Conservation (phyloP, 805 yeast species). For the Zygotorulaspora sp. region DNA sequence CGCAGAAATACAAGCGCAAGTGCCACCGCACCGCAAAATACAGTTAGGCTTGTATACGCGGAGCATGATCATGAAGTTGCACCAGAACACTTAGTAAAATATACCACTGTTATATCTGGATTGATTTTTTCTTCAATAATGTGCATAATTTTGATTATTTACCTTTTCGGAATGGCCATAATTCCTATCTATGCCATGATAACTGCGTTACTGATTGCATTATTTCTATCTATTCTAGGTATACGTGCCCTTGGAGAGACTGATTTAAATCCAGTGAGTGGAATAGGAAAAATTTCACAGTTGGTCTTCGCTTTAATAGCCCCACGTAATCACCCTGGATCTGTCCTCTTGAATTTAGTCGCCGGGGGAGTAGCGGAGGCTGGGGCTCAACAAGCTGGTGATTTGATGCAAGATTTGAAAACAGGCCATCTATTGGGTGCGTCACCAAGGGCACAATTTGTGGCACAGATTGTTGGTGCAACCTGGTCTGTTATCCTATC, state of each 20-base stretch:
- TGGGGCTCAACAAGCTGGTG: slow-evolving; percentile 99
- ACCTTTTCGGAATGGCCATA: slow-evolving; percentile 58
- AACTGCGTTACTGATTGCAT: slow-evolving; percentile 67
- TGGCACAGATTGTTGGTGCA: slow-evolving; percentile 87
- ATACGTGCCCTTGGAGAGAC: slow-evolving; percentile 96
- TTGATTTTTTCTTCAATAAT: slow-evolving; percentile 58
- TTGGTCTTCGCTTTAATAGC: slow-evolving; percentile 76
- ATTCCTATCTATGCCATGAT: slow-evolving; percentile 69
- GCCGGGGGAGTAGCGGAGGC: slow-evolving; percentile 99
- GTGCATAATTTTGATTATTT: slow-evolving; percentile 60
- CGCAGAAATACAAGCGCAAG: slow-evolving; percentile 14
- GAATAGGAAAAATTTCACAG: slow-evolving; percentile 92
- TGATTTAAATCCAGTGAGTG: slow-evolving; percentile 93
- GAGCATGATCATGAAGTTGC: slow-evolving; percentile 40
- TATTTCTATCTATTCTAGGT: slow-evolving; percentile 77
- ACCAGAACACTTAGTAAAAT: slow-evolving; percentile 46
- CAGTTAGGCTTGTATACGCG: slow-evolving; percentile 30
- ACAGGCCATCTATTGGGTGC: slow-evolving; percentile 92
- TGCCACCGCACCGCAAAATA: slow-evolving; percentile 19
- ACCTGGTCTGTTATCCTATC: slow-evolving; percentile 76
- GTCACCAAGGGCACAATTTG: slow-evolving; percentile 84
- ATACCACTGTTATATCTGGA: slow-evolving; percentile 51
- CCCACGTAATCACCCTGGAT: slow-evolving; percentile 71
- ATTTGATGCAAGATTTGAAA: slow-evolving; percentile 92
- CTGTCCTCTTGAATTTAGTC: slow-evolving; percentile 76